Conservation (phyloP, 768 basidiomycete species). For the Porphyrellus cyaneotinctus region DNA sequence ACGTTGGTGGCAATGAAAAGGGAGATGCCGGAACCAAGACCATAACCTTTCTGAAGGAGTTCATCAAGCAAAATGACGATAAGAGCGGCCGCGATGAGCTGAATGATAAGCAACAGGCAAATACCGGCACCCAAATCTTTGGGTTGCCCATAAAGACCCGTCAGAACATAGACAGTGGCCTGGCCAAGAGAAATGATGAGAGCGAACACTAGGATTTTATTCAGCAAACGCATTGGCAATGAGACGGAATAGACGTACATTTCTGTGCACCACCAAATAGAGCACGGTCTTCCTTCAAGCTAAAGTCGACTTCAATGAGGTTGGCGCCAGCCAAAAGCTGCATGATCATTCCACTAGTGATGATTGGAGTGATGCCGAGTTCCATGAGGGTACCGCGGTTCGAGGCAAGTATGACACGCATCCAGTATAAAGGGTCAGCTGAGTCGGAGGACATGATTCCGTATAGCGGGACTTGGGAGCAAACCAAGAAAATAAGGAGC, state of each 20-base stretch:
- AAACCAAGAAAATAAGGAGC: constrained; percentile 98
- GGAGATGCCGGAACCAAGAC: constrained; percentile 96
- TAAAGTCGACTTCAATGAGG: constrained; percentile 96
- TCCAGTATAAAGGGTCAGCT: constrained; percentile 98
- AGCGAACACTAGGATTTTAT: constrained; percentile 71
- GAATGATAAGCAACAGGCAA: constrained; percentile 93
- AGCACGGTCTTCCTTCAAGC: constrained; percentile 93
- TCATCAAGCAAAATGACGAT: constrained; percentile 99
- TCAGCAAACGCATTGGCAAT: background rate
- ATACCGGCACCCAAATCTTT: constrained; percentile 93
- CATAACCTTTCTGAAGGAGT: constrained; percentile 98
- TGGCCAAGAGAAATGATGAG: constrained; percentile 96
- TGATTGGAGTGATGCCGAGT: constrained; percentile 94
- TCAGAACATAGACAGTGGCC: constrained; percentile 94
- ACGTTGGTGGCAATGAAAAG: constrained; percentile 99
- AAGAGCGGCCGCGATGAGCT: constrained; percentile 88
- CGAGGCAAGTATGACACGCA: constrained; percentile 98
- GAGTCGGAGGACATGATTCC: constrained; percentile 99
- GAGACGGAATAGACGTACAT: constrained; percentile 48
- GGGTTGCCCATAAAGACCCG: constrained; percentile 94
- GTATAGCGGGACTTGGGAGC: constrained; percentile 98
- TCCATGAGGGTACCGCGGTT: constrained; percentile 99
- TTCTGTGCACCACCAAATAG: constrained; percentile 97
- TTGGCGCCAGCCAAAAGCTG: constrained; percentile 97
- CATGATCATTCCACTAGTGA: constrained; percentile 99